phyloP scores from a whole-genome alignment of 2,329 filamentous ascomycete species.

The Colletotrichum ledebouriae region DNA sequence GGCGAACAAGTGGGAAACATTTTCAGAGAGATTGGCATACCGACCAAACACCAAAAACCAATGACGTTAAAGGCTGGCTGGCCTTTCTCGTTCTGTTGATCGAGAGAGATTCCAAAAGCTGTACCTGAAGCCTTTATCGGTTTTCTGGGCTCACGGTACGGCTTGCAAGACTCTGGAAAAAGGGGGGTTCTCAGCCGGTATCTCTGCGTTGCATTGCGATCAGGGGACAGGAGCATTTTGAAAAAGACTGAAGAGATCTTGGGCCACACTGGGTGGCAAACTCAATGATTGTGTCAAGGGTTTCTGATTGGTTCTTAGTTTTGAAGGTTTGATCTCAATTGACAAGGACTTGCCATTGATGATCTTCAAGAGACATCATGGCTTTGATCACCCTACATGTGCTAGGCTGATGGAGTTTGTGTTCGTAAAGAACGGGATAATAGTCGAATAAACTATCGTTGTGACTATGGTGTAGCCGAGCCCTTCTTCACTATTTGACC shows the following conservation, averaged over 20 bases:
- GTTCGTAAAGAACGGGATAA: slow-evolving; percentile 24
- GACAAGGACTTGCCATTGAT: slow-evolving; percentile 10
- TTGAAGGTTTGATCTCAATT: slow-evolving; percentile 16
- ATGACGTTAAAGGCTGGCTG: slow-evolving; percentile 28
- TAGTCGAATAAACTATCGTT: neutral
- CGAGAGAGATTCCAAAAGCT: neutral
- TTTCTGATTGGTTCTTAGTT: neutral
- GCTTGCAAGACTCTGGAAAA: slow-evolving; percentile 6
- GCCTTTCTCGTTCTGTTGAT: slow-evolving; percentile 26
- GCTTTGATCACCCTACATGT: slow-evolving; percentile 33
- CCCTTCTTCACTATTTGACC: too few species aligned
- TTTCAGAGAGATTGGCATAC: neutral
- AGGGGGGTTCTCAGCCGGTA: slow-evolving; percentile 18
- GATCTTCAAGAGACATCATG: slow-evolving; percentile 4
- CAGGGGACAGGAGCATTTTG: slow-evolving; percentile 15
- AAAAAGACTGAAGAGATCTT: slow-evolving; percentile 19
- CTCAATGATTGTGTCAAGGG: neutral
- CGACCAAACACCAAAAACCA: neutral
- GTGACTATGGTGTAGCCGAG: too few species aligned
- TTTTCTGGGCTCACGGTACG: neutral
- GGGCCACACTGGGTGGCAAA: slow-evolving; percentile 18
- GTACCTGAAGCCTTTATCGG: neutral
- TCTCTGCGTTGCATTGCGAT: slow-evolving; percentile 19
- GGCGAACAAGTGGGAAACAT: neutral
- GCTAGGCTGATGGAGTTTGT: neutral